Conservation (phyloP, 2,329 filamentous ascomycete genomes). For the Fusarium scirpi region DNA sequence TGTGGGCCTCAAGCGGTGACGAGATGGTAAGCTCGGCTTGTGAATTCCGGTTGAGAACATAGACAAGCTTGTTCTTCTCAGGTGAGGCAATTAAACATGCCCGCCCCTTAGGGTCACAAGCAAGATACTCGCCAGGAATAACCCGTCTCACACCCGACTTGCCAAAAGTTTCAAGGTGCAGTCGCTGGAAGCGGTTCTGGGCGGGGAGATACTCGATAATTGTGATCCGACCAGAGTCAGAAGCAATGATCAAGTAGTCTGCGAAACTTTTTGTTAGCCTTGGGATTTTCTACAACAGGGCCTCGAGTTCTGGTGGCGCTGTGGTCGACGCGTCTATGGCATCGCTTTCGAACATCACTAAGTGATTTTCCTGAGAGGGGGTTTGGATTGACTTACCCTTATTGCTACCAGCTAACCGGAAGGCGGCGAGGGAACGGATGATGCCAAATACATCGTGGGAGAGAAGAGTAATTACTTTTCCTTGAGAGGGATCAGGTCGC, state of each 20-base stretch:
- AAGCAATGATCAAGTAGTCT: slow-evolving; percentile 97
- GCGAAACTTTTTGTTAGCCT: slow-evolving; percentile 49
- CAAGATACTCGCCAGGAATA: slow-evolving; percentile 94
- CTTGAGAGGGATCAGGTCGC: slow-evolving; percentile 85
- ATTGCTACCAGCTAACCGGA: slow-evolving; percentile 90
- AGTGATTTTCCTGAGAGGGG: slow-evolving; percentile 64
- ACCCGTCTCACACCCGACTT: slow-evolving; percentile 96
- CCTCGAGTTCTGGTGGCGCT: slow-evolving; percentile 28
- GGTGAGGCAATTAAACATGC: slow-evolving; percentile 93
- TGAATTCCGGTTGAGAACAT: slow-evolving; percentile 94
- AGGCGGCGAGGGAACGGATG: slow-evolving; percentile 87
- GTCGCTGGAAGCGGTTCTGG: slow-evolving; percentile 86
- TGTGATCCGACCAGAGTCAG: slow-evolving; percentile 94
- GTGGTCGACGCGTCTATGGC: slow-evolving; percentile 40
- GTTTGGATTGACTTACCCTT: slow-evolving; percentile 80
- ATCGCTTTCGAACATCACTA: slow-evolving; percentile 69
- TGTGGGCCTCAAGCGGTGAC: slow-evolving; percentile 95
- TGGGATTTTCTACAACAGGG: slow-evolving; percentile 46
- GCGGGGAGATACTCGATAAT: slow-evolving; percentile 91
- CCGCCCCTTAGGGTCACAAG: slow-evolving; percentile 93
- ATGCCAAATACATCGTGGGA: slow-evolving; percentile 98
- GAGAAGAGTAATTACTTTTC: slow-evolving; percentile 86
- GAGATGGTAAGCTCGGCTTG: slow-evolving; percentile 97
- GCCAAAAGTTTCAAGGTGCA: slow-evolving; percentile 97
- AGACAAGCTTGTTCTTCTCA: slow-evolving; percentile 99